Percentiles rank a stretch among this genome's conserved stretches.
These are phyloP conservation scores for Phlyctochytrium arcticum DNA, from an alignment of 192 early-diverging fungal genomes.

Conservation along the genomic window DNA sequence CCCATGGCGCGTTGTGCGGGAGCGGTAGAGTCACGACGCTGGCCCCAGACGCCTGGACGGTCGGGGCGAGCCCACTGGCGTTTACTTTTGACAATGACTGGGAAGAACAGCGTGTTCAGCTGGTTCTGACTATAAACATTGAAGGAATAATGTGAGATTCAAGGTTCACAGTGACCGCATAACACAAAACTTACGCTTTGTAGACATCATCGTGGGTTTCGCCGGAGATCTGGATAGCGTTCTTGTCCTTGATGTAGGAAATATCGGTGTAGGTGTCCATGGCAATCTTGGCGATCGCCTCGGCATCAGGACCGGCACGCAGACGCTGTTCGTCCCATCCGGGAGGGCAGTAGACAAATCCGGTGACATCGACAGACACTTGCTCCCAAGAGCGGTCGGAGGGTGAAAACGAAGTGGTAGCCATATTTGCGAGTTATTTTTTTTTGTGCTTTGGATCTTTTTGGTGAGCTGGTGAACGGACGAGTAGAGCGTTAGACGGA, in stretches of 20 bases:
- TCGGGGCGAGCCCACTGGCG: slow-evolving; percentile 55
- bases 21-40: slow-evolving; percentile 37
- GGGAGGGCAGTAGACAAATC: slow-evolving; percentile 50
- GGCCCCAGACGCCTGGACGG: slow-evolving; percentile 50
- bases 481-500: no score
- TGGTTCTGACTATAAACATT: slow-evolving; percentile 46
- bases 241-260: slow-evolving; percentile 54
- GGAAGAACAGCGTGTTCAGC: slow-evolving; percentile 53
- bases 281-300: slow-evolving; percentile 49
- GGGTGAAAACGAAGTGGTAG: background rate
- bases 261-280: slow-evolving; percentile 57
- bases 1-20: background rate
- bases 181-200: slow-evolving; percentile 37
- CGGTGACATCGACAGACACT: slow-evolving; percentile 30
- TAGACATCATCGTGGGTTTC: slow-evolving; percentile 57
- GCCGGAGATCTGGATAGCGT: slow-evolving; percentile 54
- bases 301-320: slow-evolving; percentile 40
- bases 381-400: no score
- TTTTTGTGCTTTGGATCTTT: no score
- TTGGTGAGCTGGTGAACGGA: no score
- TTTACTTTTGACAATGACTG: slow-evolving; percentile 50
- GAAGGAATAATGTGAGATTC: background rate
- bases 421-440: background rate
- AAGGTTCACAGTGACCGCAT: background rate
- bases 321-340: slow-evolving; percentile 48